Base-by-base conservation (phyloP, 2,329 filamentous ascomycete genomes). In the Aspergillus vadensis region DNA sequence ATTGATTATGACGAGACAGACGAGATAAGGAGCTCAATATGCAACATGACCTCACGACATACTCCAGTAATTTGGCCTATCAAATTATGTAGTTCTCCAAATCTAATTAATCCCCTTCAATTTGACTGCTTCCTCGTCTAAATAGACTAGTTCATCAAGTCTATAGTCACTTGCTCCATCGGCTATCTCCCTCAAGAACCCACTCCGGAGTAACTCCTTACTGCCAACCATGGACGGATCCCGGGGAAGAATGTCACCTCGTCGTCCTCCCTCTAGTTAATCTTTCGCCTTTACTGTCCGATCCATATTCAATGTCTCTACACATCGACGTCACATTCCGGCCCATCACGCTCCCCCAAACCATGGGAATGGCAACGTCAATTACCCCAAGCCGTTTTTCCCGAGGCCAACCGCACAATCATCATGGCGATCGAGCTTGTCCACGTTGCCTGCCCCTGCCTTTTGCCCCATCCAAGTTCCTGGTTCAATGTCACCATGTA, bases 251-350 rank as follows among this genome's bases (percentile, higher is more conserved):
- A 50, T 50, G 47, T 50, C 47, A 50, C 47, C 47, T 30, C 21
- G 14, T n/a, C 27, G 25, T 27, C 27, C 27, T 8, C 27, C 1
- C 27, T 27, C 25, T 27, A 4, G 12, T 30, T 27, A 4, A 30
- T 30, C 27, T 43, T 19, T 15, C 25, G 38, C 19, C 15, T 30
- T 17, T 32, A 17, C 50, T 15, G 8, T 48, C 54, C 21, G 21
- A 54, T 21, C 27, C 9, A 17, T 27, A 17, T 5, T 43, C 19
- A 21, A 21, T 44, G 19, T 23, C 19, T 6, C 17, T 44, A 44
- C 7, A 58, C 7, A 58, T 58, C 55, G 43, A 61, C 59, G 59
- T 61, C 59, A 58, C 59, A 58, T 61, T 51, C 30, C 52, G 3
- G 49, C 27, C 25, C 47, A 41, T 57, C 55, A 32, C 38, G 52